Conservation (phyloP, 2,329 filamentous ascomycete genomes). For the Microcyclospora pomicola region DNA sequence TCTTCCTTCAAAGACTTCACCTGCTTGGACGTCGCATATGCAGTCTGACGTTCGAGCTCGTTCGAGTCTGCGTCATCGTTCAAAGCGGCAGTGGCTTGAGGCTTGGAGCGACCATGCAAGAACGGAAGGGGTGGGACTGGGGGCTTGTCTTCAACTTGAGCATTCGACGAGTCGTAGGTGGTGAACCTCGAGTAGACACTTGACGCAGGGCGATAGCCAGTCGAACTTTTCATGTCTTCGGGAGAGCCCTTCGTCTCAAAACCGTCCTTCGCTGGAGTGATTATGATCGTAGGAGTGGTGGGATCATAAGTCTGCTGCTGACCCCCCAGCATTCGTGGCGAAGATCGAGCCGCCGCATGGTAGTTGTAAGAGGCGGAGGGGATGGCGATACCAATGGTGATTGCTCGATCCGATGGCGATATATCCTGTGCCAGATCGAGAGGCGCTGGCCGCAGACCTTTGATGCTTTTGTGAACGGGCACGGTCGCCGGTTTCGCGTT, state of each 20-base stretch:
- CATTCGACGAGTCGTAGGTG: conserved; percentile 13
- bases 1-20: conserved; percentile 29
- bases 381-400: conserved; percentile 57
- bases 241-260: conserved; percentile 50
- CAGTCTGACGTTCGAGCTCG: no score
- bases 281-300: conserved; percentile 37
- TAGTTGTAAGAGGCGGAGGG: conserved; percentile 40
- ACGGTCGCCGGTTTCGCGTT: neutral
- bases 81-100: no score
- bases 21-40: no score
- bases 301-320: neutral
- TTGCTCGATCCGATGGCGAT: conserved; percentile 56
- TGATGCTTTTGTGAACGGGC: conserved; percentile 12
- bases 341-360: conserved; percentile 25
- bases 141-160: conserved; percentile 30
- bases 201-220: conserved; percentile 33
- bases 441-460: conserved; percentile 15
- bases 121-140: conserved; percentile 47
- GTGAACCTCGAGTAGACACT: conserved; percentile 50
- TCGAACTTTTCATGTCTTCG: conserved; percentile 31
- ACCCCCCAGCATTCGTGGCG: neutral
- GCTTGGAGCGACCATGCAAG: conserved; percentile 2
- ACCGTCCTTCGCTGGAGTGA: conserved; percentile 38
- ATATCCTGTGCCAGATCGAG: conserved; percentile 32
- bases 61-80: no score